A percentile compares a stretch with the other conserved stretches of the same genome.
Evolutionary conservation across 208 protist genomes (phyloP).

Genomic region (Trypanosoma theileri): DNA sequence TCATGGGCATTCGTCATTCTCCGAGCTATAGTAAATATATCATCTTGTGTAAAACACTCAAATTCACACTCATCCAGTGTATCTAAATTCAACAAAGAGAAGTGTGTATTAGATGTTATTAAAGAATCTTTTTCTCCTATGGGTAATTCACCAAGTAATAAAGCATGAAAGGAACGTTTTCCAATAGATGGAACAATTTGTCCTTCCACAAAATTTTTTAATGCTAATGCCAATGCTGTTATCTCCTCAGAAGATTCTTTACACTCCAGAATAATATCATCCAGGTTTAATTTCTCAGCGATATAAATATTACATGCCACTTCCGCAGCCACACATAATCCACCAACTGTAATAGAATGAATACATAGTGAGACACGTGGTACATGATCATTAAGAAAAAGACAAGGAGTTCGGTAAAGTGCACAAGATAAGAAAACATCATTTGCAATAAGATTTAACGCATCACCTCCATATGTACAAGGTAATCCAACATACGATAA

Average conservation of each 20-base stretch:
- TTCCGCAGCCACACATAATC: slow-evolving; percentile 59
- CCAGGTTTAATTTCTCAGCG: slow-evolving; percentile 39
- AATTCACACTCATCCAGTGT: slow-evolving; percentile 42
- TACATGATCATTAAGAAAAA: slow-evolving; percentile 64
- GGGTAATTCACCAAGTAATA: slow-evolving; percentile 43
- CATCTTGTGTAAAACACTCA: slow-evolving; percentile 50
- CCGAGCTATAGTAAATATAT: slow-evolving; percentile 46
- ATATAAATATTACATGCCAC: slow-evolving; percentile 45
- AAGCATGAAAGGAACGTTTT: slow-evolving; percentile 43
- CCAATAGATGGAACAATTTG: slow-evolving; percentile 30
- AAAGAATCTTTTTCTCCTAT: slow-evolving; percentile 29
- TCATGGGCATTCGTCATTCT: slow-evolving; percentile 29
- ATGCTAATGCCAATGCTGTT: slow-evolving; percentile 37
- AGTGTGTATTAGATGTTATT: slow-evolving; percentile 34
- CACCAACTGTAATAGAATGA: slow-evolving; percentile 47
- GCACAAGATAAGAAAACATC: slow-evolving; percentile 35
- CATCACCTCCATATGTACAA: slow-evolving; percentile 45
- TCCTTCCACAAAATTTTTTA: slow-evolving; percentile 44
- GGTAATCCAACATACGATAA: slow-evolving; percentile 43
- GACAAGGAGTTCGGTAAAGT: slow-evolving; percentile 44
- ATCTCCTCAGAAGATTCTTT: slow-evolving; percentile 11
- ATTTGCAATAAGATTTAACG: slow-evolving; percentile 33
- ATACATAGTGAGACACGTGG: slow-evolving; percentile 38
- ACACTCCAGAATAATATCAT: neutral
- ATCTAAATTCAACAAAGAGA: slow-evolving; percentile 53